Percentiles rank a stretch among this genome's conserved stretches.
These are phyloP conservation scores for Alternaria infectoria DNA, from an alignment of 2,329 filamentous ascomycete species.

Conservation along the genomic window DNA sequence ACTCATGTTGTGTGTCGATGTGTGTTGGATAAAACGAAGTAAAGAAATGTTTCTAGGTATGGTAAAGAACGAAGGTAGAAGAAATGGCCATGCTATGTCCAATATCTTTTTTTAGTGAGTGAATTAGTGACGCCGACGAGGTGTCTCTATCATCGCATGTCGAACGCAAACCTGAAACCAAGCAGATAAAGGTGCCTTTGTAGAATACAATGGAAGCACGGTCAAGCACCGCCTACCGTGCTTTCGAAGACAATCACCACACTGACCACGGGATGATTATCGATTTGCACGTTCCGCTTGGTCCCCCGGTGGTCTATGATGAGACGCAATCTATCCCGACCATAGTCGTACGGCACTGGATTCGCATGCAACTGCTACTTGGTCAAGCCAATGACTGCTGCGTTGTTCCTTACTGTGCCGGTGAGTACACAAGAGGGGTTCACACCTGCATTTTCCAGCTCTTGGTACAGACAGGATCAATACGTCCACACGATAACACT, in stretches of 20 bases:
- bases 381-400: neutral
- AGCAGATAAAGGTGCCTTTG: constrained; percentile 3
- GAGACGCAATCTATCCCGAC: neutral
- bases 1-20: neutral
- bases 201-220: constrained; percentile 6
- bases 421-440: neutral
- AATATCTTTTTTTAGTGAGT: neutral
- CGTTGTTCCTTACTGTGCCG: neutral
- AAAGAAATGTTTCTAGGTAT: neutral
- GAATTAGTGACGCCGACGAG: neutral
- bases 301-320: neutral
- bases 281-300: constrained; percentile 4
- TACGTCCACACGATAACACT: neutral
- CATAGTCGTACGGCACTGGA: neutral
- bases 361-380: neutral
- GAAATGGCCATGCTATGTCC: neutral
- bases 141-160: neutral
- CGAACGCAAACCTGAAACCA: constrained; percentile 2
- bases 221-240: neutral
- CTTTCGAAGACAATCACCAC: neutral
- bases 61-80: neutral
- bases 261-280: constrained; percentile 1
- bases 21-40: neutral
- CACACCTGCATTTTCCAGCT: neutral
- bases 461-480: neutral